These are phyloP conservation scores for Heliamphora pulchella DNA, from an alignment of 179 eudicot species.

Conservation along the genomic window DNA sequence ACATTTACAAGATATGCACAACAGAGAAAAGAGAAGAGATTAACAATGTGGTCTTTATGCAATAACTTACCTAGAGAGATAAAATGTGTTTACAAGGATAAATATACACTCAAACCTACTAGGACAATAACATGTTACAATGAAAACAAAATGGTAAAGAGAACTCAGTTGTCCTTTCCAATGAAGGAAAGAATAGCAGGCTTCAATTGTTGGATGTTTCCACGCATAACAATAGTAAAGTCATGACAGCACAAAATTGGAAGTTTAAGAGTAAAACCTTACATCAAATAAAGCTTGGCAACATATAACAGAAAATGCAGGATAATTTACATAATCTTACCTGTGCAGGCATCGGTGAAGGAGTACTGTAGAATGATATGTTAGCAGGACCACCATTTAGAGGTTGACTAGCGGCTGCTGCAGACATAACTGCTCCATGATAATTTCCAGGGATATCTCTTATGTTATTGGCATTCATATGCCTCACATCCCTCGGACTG, in stretches of 20 bases:
- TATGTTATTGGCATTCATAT: conserved; percentile 30
- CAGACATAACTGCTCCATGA: conserved; percentile 49
- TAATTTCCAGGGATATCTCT: conserved; percentile 59
- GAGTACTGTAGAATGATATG: conserved; percentile 74
- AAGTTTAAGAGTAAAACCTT: background rate
- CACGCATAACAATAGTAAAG: background rate
- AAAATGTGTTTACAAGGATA: background rate
- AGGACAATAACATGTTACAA: background rate
- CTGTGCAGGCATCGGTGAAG: conserved; percentile 93
- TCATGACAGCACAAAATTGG: background rate
- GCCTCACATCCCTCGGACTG: conserved; percentile 63
- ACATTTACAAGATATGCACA: background rate
- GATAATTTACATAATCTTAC: conserved; percentile 24
- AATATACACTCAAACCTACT: background rate
- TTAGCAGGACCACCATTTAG: conserved; percentile 52
- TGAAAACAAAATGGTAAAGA: background rate
- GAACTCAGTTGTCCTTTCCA: conserved; percentile 6
- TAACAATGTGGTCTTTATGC: background rate
- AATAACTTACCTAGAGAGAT: background rate
- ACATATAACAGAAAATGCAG: background rate
- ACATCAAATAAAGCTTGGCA: background rate
- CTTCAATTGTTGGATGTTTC: background rate
- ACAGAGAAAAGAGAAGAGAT: background rate
- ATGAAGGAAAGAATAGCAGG: background rate
- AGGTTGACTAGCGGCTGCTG: conserved; percentile 46